These are phyloP conservation scores for Ogataea naganishii DNA, from an alignment of 805 yeast genomes.

Conservation along the genomic window DNA sequence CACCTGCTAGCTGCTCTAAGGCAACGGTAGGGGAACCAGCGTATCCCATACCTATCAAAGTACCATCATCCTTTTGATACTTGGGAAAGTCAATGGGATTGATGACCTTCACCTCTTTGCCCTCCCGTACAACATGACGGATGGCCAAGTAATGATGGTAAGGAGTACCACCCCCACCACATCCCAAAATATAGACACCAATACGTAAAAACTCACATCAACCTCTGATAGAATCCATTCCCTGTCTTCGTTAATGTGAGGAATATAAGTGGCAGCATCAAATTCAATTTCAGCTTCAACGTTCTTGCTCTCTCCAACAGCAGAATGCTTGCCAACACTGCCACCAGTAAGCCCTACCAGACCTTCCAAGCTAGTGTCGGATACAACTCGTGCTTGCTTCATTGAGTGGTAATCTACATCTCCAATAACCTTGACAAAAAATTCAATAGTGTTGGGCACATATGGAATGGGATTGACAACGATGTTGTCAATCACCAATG, in stretches of 20 bases:
- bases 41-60: slow-evolving; percentile 25
- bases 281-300: slow-evolving; percentile 11
- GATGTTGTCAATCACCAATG: slow-evolving; percentile 18
- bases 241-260: slow-evolving; percentile 18
- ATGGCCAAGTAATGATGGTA: slow-evolving; percentile 28
- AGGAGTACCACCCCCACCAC: slow-evolving; percentile 47
- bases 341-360: too few species aligned
- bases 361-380: too few species aligned
- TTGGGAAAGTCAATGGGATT: slow-evolving; percentile 23
- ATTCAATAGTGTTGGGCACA: slow-evolving; percentile 24
- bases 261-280: slow-evolving; percentile 23
- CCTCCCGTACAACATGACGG: slow-evolving; percentile 24
- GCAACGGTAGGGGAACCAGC: slow-evolving; percentile 42
- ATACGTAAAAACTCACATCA: slow-evolving; percentile 32
- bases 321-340: too few species aligned
- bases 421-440: slow-evolving; percentile 31
- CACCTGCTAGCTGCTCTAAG: slow-evolving; percentile 31
- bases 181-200: slow-evolving; percentile 39
- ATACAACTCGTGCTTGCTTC: slow-evolving; percentile 1
- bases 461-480: slow-evolving; percentile 24
- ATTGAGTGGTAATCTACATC: slow-evolving; percentile 31
- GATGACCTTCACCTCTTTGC: slow-evolving; percentile 26
- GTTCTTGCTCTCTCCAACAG: too few species aligned
- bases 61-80: slow-evolving; percentile 18
- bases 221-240: slow-evolving; percentile 32